Base-by-base conservation (phyloP, 1,139 yeast genomes). In the Candida neerlandica region DNA sequence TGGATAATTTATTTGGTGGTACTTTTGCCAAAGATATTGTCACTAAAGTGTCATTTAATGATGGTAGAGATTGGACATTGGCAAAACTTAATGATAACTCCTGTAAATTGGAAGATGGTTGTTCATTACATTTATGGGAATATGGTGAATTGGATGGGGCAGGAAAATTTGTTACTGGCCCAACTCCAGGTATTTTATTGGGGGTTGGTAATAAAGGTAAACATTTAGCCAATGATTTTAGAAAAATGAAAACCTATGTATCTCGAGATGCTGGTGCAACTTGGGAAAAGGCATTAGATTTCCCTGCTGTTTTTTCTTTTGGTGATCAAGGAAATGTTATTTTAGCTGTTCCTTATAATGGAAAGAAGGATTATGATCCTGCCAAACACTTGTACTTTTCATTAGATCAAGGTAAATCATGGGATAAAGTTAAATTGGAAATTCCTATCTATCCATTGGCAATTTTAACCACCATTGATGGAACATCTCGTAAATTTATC, bases 301-400 rank as follows among this genome's bases (percentile, higher is more conserved):
- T 73, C 38, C 83, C 91, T 1, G 73, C 82, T 42, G 60, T 75
- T 4, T 84, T 80, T 56, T 75, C 86, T 0, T 86, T 84, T 68
- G 96, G 95, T 48, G 96, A 90, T 65, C 81, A 81, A 51, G 97
- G 96, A 45, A 89, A 89, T 62, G 65, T 89, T 4, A 78, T 89
- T 41, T 70, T 88, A 1, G 89, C 91, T 2, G 71, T 82, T 5
- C 84, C 84, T 15, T 74, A 66, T 53, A 64, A 64, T 43, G 66
- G 60, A 10, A 55, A 56, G 16, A 59, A 66, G 19, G 52, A 58
- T 19, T 39, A 49, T 44, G 53, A 47, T 7, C 49, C 55, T 26
- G 59, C 67, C 7, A 53, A 66, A 9, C 65, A 61, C n/a, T 63
- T 82, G 40, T 73, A 71, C 52, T 90, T 75, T 59, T 88, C 96